A percentile compares a stretch with the other conserved stretches of the same genome.
phyloP scores from a whole-genome alignment of 2,329 filamentous ascomycete species.

The Scorias spongiosa region DNA sequence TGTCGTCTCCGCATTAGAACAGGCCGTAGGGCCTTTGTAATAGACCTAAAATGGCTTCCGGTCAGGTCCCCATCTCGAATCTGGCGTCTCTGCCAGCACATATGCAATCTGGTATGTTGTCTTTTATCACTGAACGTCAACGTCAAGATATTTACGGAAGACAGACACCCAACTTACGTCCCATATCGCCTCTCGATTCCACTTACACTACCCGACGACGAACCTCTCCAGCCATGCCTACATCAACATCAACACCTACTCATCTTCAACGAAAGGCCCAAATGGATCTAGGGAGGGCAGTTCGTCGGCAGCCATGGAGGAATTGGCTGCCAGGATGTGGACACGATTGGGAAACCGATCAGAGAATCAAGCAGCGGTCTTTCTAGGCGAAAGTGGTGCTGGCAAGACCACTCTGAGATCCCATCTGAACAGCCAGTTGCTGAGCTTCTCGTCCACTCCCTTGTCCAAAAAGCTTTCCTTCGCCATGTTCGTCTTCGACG shows the following conservation, averaged over 20 bases:
- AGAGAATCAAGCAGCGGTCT: conserved; percentile 86
- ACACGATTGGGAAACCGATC: conserved; percentile 71
- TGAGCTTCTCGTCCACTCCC: conserved; percentile 82
- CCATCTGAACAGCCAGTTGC: conserved; percentile 69
- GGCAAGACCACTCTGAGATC: conserved; percentile 92
- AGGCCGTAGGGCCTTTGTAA: not conserved
- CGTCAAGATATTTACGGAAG: not conserved
- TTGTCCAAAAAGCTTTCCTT: conserved; percentile 86
- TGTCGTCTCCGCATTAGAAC: not conserved
- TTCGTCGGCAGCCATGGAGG: conserved; percentile 82
- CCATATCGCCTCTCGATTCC: conserved; percentile 77
- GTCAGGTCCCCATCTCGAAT: not conserved
- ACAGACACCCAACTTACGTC: conserved; percentile 53
- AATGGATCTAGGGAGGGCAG: conserved; percentile 88
- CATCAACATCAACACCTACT: conserved; percentile 88
- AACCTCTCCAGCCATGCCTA: conserved; percentile 81
- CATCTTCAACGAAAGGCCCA: conserved; percentile 69
- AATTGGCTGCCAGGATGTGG: conserved; percentile 76
- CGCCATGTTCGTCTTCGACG: conserved; percentile 89
- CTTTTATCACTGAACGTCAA: not conserved
- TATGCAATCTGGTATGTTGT: conserved; percentile 40
- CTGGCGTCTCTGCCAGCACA: conserved; percentile 77
- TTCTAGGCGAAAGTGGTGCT: conserved; percentile 86
- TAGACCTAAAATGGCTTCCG: not conserved
- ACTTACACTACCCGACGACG: conserved; percentile 77